phyloP scores from a whole-genome alignment of 108 stramenopile genomes.

The Fragilaria crotonensis region DNA sequence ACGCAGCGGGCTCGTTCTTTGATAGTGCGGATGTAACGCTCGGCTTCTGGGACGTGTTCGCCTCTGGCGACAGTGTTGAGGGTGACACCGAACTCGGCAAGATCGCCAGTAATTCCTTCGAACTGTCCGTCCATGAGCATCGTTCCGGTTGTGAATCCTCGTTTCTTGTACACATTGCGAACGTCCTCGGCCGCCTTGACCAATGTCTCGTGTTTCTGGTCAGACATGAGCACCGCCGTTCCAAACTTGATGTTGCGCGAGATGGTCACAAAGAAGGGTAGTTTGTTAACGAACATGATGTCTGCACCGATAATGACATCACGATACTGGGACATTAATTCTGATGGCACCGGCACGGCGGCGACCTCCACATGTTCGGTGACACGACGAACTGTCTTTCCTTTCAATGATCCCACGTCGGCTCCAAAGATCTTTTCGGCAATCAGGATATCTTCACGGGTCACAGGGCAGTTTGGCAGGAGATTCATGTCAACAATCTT shows the following conservation, averaged over 20 bases:
- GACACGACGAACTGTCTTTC: constrained; percentile 17
- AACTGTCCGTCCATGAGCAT: constrained; percentile 16
- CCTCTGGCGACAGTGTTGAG: constrained; percentile 11
- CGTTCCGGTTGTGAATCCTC: background rate
- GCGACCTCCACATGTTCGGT: background rate
- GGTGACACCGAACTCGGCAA: background rate
- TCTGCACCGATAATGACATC: constrained; percentile 25
- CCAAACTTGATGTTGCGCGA: constrained; percentile 15
- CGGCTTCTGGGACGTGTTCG: constrained; percentile 24
- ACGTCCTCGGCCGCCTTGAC: background rate
- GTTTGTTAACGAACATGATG: constrained; percentile 24
- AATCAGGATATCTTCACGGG: constrained; percentile 12
- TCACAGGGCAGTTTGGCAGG: constrained; percentile 25
- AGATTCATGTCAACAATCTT: constrained; percentile 21
- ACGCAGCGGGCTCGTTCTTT: constrained; percentile 22
- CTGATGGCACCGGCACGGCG: constrained; percentile 6
- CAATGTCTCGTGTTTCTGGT: background rate
- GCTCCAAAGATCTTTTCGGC: constrained; percentile 26
- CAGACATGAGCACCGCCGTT: constrained; percentile 5
- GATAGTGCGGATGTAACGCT: constrained; percentile 19
- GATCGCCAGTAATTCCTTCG: constrained; percentile 3
- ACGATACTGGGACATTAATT: constrained; percentile 8
- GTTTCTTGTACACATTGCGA: background rate
- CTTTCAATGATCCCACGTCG: constrained; percentile 27
- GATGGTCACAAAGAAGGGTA: constrained; percentile 28